Evolutionary conservation across 805 yeast genomes (phyloP).

Genomic region (Saccharomycopsis lassenensis): DNA sequence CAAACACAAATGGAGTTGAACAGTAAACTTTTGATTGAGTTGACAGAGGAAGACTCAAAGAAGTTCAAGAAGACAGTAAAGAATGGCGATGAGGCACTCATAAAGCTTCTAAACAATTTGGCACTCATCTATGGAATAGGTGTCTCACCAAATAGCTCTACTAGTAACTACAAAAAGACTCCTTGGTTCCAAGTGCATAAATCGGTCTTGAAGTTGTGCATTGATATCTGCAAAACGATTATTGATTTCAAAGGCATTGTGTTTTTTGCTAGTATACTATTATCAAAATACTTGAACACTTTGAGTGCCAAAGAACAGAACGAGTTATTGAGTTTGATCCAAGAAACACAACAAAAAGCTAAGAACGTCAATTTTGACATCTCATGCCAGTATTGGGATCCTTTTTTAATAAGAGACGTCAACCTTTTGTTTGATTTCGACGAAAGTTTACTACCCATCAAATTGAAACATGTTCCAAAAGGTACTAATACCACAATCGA

Average conservation of each 20-base stretch:
- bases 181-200: slow-evolving; percentile 52
- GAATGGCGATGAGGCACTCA: slow-evolving; percentile 3
- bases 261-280: slow-evolving; percentile 39
- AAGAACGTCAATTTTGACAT: slow-evolving; percentile 21
- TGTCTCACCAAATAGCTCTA: slow-evolving; percentile 25
- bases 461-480: slow-evolving; percentile 14
- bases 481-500: slow-evolving; percentile 15
- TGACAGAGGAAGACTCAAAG: too few species aligned
- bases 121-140: slow-evolving; percentile 45
- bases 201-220: slow-evolving; percentile 40
- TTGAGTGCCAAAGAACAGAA: slow-evolving; percentile 50
- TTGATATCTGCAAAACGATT: slow-evolving; percentile 42
- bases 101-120: slow-evolving; percentile 36
- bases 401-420: slow-evolving; percentile 45
- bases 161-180: slow-evolving; percentile 22
- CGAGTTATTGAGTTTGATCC: slow-evolving; percentile 27
- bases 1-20: slow-evolving; percentile 18
- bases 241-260: slow-evolving; percentile 34
- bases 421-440: slow-evolving; percentile 24
- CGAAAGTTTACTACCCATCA: slow-evolving; percentile 15
- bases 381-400: slow-evolving; percentile 58
- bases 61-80: neutral
- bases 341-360: slow-evolving; percentile 22
- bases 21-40: slow-evolving; percentile 8
- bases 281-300: slow-evolving; percentile 45